These are phyloP conservation scores for Sporothrix brasiliensis DNA, from an alignment of 2,329 filamentous ascomycete species.

Conservation along the genomic window DNA sequence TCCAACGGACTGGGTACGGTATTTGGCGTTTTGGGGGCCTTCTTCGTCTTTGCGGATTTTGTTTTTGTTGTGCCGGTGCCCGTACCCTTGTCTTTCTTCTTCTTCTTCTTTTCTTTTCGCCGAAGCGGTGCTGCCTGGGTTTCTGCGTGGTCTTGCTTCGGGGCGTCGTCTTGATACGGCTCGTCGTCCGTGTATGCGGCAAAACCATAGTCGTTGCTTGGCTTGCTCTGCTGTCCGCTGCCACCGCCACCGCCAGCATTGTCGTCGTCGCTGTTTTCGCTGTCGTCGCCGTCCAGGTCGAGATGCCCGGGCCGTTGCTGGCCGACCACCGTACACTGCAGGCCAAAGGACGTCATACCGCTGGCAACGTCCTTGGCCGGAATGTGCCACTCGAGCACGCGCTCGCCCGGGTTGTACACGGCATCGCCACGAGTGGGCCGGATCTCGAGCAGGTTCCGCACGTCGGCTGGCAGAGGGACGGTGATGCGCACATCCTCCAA, in stretches of 20 bases:
- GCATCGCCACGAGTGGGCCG: conserved; percentile 82
- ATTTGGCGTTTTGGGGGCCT: not conserved
- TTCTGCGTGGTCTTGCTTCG: not conserved
- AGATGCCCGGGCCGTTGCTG: conserved; percentile 45
- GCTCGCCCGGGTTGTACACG: conserved; percentile 73
- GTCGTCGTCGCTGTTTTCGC: conserved; percentile 45
- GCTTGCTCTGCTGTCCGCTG: conserved; percentile 42
- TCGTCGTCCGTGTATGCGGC: conserved; percentile 57
- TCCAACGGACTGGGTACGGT: not conserved
- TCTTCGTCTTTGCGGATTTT: conserved; percentile 21
- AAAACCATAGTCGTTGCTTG: conserved; percentile 53
- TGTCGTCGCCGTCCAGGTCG: conserved; percentile 52
- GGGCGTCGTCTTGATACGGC: conserved; percentile 54
- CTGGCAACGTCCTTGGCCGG: conserved; percentile 73
- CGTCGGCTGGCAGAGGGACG: conserved; percentile 75
- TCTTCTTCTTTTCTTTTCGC: conserved; percentile 43
- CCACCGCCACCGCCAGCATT: conserved; percentile 49
- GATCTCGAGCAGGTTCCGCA: conserved; percentile 82
- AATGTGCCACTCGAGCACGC: conserved; percentile 79
- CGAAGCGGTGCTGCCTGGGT: conserved; percentile 37
- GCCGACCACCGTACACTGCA: conserved; percentile 81
- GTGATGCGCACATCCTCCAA: conserved; percentile 78
- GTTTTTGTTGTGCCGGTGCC: conserved; percentile 21
- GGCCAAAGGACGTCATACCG: conserved; percentile 67
- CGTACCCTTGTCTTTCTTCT: conserved; percentile 37